These are phyloP conservation scores for Lichtheimia ramosa DNA, from an alignment of 371 early-diverging fungal species.

Conservation along the genomic window DNA sequence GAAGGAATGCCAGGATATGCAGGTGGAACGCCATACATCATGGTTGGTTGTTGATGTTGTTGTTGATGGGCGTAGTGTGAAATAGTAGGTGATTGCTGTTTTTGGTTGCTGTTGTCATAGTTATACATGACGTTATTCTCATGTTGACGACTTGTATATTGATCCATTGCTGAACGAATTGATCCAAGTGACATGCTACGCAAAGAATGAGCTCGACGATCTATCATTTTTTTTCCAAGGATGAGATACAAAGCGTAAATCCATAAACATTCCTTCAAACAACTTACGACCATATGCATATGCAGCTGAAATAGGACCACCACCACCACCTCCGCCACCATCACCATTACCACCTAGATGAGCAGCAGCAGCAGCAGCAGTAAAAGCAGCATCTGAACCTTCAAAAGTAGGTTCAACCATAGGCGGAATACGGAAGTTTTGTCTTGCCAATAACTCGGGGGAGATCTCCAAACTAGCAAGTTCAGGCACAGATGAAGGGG, in stretches of 20 bases:
- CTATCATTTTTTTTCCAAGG: not conserved
- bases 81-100: conserved; percentile 13
- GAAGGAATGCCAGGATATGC: conserved; percentile 28
- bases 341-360: too few relatives aligned
- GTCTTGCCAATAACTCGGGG: conserved; percentile 52
- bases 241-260: too few relatives aligned
- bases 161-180: not conserved
- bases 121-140: not conserved
- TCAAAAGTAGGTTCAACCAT: conserved; percentile 1
- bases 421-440: conserved; percentile 55
- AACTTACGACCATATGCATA: too few relatives aligned
- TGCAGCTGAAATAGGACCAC: too few relatives aligned
- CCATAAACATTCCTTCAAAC: too few relatives aligned
- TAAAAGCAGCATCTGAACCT: too few relatives aligned
- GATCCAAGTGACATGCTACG: conserved; percentile 39
- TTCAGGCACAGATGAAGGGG: conserved; percentile 54
- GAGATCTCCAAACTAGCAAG: conserved; percentile 48
- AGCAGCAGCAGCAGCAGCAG: too few relatives aligned
- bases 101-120: not conserved
- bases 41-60: not conserved
- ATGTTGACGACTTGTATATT: too few relatives aligned
- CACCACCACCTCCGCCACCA: too few relatives aligned
- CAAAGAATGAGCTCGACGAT: conserved; percentile 29
- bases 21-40: conserved; percentile 18
- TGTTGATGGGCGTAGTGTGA: conserved; percentile 11